Percentiles rank a stretch among this genome's conserved stretches.
Conservation (phyloP, 2,329 filamentous ascomycete genomes). For the Saccharata proteae region DNA sequence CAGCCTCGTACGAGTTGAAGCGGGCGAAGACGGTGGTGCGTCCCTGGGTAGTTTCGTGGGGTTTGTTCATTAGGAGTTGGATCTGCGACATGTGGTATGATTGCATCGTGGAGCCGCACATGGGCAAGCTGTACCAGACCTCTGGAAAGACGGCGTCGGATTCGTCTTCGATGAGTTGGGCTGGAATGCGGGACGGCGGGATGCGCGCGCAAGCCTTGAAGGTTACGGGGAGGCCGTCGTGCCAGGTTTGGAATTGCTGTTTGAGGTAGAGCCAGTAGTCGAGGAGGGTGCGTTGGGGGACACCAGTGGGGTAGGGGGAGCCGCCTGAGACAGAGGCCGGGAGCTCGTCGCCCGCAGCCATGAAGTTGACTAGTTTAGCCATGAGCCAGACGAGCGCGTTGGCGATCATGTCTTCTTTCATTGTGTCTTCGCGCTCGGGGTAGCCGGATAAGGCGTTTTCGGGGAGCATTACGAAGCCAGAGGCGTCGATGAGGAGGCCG, state of each 20-base stretch:
- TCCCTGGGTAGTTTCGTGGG: slow-evolving; percentile 41
- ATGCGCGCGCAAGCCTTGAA: slow-evolving; percentile 46
- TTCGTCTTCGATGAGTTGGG: slow-evolving; percentile 13
- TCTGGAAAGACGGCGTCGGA: slow-evolving; percentile 37
- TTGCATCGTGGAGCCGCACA: slow-evolving; percentile 56
- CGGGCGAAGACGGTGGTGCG: slow-evolving; percentile 42
- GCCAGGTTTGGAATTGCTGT: slow-evolving; percentile 47
- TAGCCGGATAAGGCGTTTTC: slow-evolving; percentile 27
- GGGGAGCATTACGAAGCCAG: slow-evolving; percentile 38
- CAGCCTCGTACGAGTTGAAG: slow-evolving; percentile 44
- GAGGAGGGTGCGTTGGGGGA: slow-evolving; percentile 37
- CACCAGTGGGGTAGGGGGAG: slow-evolving; percentile 28
- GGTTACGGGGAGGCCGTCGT: slow-evolving; percentile 45
- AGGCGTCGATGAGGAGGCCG: slow-evolving; percentile 44
- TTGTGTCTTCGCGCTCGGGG: slow-evolving; percentile 34
- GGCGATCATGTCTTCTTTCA: slow-evolving; percentile 51
- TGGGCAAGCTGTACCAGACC: slow-evolving; percentile 50
- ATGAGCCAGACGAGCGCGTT: slow-evolving; percentile 56
- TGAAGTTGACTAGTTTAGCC: slow-evolving; percentile 54
- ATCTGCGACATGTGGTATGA: slow-evolving; percentile 54
- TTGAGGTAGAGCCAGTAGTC: slow-evolving; percentile 44
- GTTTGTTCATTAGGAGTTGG: slow-evolving; percentile 48
- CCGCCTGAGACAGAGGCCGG: slow-evolving; percentile 23
- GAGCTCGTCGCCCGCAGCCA: slow-evolving; percentile 44
- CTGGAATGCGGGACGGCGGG: slow-evolving; percentile 21